Conservation (phyloP, 2,329 filamentous ascomycete genomes). For the Botryotinia globosa region DNA sequence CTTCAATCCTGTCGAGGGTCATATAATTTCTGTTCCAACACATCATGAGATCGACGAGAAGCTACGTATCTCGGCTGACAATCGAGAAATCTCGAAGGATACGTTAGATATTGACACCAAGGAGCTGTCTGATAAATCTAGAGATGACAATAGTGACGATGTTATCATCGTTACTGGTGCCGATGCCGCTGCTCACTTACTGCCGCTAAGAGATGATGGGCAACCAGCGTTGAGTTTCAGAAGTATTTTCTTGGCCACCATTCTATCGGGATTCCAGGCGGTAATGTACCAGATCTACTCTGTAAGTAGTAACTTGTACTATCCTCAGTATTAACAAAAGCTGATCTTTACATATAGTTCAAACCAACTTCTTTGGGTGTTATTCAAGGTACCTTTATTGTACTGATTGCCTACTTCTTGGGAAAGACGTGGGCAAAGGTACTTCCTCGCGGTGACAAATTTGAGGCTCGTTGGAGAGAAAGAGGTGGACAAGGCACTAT, state of each 20-base stretch:
- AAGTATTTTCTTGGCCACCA: constrained; percentile 49
- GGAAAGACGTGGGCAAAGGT: constrained; percentile 49
- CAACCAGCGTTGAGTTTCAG: constrained; percentile 53
- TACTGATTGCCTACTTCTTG: constrained; percentile 55
- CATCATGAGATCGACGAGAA: constrained; percentile 39
- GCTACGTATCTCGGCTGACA: constrained; percentile 20
- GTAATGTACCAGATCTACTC: constrained; percentile 55
- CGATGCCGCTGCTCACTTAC: constrained; percentile 49
- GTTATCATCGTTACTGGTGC: constrained; percentile 51
- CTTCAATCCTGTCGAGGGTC: constrained; percentile 37
- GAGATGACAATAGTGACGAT: constrained; percentile 41
- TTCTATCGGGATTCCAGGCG: constrained; percentile 52
- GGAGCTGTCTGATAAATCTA: constrained; percentile 32
- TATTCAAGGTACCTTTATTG: constrained; percentile 54
- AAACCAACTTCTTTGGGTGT: constrained; percentile 48
- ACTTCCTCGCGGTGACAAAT: constrained; percentile 52
- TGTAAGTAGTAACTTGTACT: constrained; percentile 38
- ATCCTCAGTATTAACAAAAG: constrained; percentile 9
- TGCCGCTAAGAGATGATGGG: constrained; percentile 53
- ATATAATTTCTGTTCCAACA: constrained; percentile 36
- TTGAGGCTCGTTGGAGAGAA: constrained; percentile 48
- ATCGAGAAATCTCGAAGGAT: constrained; percentile 17
- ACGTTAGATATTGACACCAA: constrained; percentile 33
- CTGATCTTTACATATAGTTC: constrained; percentile 41
- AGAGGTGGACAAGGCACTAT: constrained; percentile 42